A percentile compares a stretch with the other conserved stretches of the same genome.
phyloP scores from a whole-genome alignment of 2,329 filamentous ascomycete species.

The Passalora sequoiae region DNA sequence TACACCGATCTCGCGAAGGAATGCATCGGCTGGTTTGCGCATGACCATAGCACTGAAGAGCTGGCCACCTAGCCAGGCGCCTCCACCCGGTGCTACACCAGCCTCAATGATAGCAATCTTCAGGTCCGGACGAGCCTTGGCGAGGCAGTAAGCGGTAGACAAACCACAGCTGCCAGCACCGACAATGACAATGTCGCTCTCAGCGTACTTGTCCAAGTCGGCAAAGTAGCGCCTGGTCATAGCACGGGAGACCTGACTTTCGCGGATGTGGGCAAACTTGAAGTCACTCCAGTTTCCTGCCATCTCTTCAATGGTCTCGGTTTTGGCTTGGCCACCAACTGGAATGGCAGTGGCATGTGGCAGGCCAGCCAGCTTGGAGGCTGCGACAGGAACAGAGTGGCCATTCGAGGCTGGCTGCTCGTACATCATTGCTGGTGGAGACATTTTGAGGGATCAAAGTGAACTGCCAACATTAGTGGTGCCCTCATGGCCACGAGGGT shows the following conservation, averaged over 20 bases:
- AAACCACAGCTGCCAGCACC: slow-evolving; percentile 86
- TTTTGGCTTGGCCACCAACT: slow-evolving; percentile 37
- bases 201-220: slow-evolving; percentile 82
- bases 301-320: slow-evolving; percentile 58
- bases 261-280: slow-evolving; percentile 78
- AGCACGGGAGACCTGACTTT: slow-evolving; percentile 81
- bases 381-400: slow-evolving; percentile 42
- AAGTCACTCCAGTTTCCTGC: slow-evolving; percentile 76
- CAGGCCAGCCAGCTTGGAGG: slow-evolving; percentile 44
- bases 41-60: slow-evolving; percentile 95
- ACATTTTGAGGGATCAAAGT: slow-evolving; percentile 56
- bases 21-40: slow-evolving; percentile 84
- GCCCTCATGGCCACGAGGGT: slow-evolving; percentile 33
- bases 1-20: slow-evolving; percentile 74
- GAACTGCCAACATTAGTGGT: slow-evolving; percentile 38
- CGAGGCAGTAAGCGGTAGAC: slow-evolving; percentile 77
- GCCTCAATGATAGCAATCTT: slow-evolving; percentile 90
- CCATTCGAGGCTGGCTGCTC: slow-evolving; percentile 43
- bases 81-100: slow-evolving; percentile 78
- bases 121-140: slow-evolving; percentile 76
- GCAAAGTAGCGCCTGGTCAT: slow-evolving; percentile 92
- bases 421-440: slow-evolving; percentile 65
- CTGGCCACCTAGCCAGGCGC: slow-evolving; percentile 89
- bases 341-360: slow-evolving; percentile 34
- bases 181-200: slow-evolving; percentile 90